Percentiles rank a stretch among this genome's conserved stretches.
phyloP scores from a whole-genome alignment of 2,329 filamentous ascomycete genomes.

The Fonsecaea pugnacius region DNA sequence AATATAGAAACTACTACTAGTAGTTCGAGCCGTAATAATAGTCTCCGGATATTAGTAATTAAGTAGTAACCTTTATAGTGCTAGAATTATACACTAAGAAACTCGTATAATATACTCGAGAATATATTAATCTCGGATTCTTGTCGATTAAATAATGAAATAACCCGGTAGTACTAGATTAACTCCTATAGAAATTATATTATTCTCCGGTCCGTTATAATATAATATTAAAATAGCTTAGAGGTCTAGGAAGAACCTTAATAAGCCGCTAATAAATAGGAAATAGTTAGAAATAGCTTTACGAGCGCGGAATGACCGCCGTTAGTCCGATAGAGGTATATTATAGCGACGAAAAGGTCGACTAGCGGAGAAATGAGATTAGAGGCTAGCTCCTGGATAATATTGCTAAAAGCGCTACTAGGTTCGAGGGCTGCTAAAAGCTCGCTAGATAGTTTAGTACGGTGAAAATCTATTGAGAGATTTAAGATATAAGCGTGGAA shows the following conservation, averaged over 20 bases:
- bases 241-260: slow-evolving; percentile 46
- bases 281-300: slow-evolving; percentile 50
- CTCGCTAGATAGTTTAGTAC: slow-evolving; percentile 1
- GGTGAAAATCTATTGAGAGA: slow-evolving; percentile 14
- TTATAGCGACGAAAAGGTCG: slow-evolving; percentile 64
- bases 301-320: slow-evolving; percentile 62
- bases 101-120: slow-evolving; percentile 23
- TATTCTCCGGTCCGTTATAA: slow-evolving; percentile 53
- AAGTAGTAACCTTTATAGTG: background rate
- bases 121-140: slow-evolving; percentile 59
- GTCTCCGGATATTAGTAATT: background rate
- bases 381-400: slow-evolving; percentile 10
- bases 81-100: background rate
- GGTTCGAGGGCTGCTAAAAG: slow-evolving; percentile 10
- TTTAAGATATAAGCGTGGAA: slow-evolving; percentile 10
- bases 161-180: slow-evolving; percentile 63
- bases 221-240: slow-evolving; percentile 44
- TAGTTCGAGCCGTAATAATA: slow-evolving; percentile 54
- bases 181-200: slow-evolving; percentile 61
- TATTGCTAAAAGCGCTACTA: slow-evolving; percentile 10
- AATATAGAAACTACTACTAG: slow-evolving; percentile 57
- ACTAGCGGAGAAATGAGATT: slow-evolving; percentile 62
- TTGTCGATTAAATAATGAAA: slow-evolving; percentile 61
- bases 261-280: slow-evolving; percentile 58
- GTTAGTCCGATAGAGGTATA: slow-evolving; percentile 65